phyloP scores from a whole-genome alignment of 2,329 filamentous ascomycete species.

The Xylariaceae sp. region DNA sequence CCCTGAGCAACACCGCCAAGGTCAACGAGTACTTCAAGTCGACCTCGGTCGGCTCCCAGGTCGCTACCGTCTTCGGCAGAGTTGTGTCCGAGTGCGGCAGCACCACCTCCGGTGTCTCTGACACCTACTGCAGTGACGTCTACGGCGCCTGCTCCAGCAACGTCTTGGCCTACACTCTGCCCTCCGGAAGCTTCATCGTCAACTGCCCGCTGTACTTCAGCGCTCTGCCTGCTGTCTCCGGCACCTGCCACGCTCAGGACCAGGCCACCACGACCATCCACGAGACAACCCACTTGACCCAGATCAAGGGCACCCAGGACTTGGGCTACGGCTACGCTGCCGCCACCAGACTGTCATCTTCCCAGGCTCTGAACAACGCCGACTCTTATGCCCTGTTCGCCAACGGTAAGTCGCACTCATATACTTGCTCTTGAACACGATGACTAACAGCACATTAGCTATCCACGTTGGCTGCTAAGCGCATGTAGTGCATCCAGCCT shows the following conservation, averaged over 20 bases:
- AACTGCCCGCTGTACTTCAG: slow-evolving; percentile 68
- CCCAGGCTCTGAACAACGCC: slow-evolving; percentile 66
- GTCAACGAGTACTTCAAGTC: slow-evolving; percentile 70
- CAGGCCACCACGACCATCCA: slow-evolving; percentile 69
- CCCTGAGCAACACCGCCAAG: slow-evolving; percentile 66
- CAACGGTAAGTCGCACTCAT: slow-evolving; percentile 44
- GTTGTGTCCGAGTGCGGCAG: slow-evolving; percentile 63
- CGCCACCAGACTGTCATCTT: slow-evolving; percentile 52
- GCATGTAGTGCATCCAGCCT: not conserved
- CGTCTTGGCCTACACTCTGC: slow-evolving; percentile 68
- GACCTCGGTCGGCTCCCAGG: slow-evolving; percentile 45
- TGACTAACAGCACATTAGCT: slow-evolving; percentile 31
- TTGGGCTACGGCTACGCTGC: slow-evolving; percentile 61
- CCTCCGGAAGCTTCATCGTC: slow-evolving; percentile 59
- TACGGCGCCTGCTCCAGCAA: slow-evolving; percentile 56
- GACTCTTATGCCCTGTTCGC: slow-evolving; percentile 60
- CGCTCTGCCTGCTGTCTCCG: slow-evolving; percentile 54
- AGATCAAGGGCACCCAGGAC: slow-evolving; percentile 64
- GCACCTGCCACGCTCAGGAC: slow-evolving; percentile 67
- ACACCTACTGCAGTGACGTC: slow-evolving; percentile 65
- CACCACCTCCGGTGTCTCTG: slow-evolving; percentile 52
- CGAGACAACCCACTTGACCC: slow-evolving; percentile 68
- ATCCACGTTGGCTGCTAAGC: slow-evolving; percentile 48
- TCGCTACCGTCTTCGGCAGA: slow-evolving; percentile 46
- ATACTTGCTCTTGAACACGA: not conserved